Evolutionary conservation across 75 land plant genomes (phyloP).

Genomic region (Sequoiadendron giganteum): DNA sequence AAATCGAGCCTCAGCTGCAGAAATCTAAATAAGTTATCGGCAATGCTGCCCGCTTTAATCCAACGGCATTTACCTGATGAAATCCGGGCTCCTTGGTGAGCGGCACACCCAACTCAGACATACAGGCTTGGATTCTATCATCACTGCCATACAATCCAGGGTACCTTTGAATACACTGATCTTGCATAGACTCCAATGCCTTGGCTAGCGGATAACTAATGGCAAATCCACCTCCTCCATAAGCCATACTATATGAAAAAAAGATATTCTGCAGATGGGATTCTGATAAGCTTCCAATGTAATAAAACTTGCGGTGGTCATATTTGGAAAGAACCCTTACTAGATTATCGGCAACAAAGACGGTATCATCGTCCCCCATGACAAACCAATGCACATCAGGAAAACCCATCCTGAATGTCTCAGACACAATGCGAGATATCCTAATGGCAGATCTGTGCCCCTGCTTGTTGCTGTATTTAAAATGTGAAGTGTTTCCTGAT

Average conservation of each 20-base stretch:
- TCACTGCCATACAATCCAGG: conserved; percentile 78
- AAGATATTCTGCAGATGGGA: conserved; percentile 55
- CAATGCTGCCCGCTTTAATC: background rate
- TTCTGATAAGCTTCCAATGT: conserved; percentile 73
- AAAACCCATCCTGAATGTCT: conserved; percentile 46
- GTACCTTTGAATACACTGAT: conserved; percentile 59
- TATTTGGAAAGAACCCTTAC: conserved; percentile 64
- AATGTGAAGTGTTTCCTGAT: conserved; percentile 53
- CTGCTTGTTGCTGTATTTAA: conserved; percentile 47
- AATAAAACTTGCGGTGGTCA: conserved; percentile 63
- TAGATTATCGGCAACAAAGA: conserved; percentile 69
- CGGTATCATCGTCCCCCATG: conserved; percentile 92
- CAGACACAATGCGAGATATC: conserved; percentile 67
- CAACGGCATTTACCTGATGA: conserved; percentile 51
- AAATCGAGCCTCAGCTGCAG: background rate
- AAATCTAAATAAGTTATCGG: background rate
- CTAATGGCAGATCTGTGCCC: conserved; percentile 68
- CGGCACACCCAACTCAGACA: conserved; percentile 84
- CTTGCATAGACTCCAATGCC: conserved; percentile 56
- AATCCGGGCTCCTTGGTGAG: conserved; percentile 80
- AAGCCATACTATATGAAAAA: conserved; percentile 73
- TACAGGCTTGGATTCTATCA: conserved; percentile 79
- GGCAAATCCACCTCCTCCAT: conserved; percentile 84
- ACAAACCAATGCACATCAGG: conserved; percentile 69
- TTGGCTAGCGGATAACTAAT: conserved; percentile 63